Evolutionary conservation across 2,329 filamentous ascomycete species (phyloP), one percentile per base, ranked within the genome.

Genomic region (Penicillium italicum): DNA sequence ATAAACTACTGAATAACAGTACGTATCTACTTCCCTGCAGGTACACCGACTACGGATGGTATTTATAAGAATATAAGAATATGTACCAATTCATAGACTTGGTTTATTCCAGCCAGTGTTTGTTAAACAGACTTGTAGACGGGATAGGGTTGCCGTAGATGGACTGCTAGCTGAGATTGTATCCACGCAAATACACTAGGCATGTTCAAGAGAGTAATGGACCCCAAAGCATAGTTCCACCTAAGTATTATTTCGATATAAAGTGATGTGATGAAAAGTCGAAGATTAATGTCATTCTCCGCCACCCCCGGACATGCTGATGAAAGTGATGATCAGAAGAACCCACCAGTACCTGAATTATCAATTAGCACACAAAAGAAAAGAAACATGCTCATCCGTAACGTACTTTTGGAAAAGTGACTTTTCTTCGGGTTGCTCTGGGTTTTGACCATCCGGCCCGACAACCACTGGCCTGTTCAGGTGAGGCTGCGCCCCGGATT

Each of bases 291-390:
- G 60, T 31, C 62, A 63, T 46, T 72, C 75, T 18, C 72, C 75
- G 18, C 48, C 47, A 41, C 74, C 72, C 36, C 74, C 74, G 18
- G 72, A 72, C 69, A 78, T 69, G 26, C 68, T 69, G 53, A 79
- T 54, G 54, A 79, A 69, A 12, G 69, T 66, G 33, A 76, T 57
- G 34, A 76, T 70, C 59, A 76, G 66, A 50, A 77, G 68, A 38
- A 77, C 71, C 76, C 76, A 79, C 77, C 77, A 79, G 60, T 79
- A 79, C 57, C 77, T 77, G 47, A 3, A 51, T 42, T 37, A n/a
- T 20, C 14, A 3, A 51, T 55, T 55, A 55, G 52, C 24, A 45
- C 8, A 18, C n/a, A 22, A 14, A 41, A 5, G 7, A 50, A 5
- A 38, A 12, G 40, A 36, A 9, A 18, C 1, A 50, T 4, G 20